These are phyloP conservation scores for Candida tetrigidarum DNA, from an alignment of 1,139 yeast genomes.

Conservation along the genomic window DNA sequence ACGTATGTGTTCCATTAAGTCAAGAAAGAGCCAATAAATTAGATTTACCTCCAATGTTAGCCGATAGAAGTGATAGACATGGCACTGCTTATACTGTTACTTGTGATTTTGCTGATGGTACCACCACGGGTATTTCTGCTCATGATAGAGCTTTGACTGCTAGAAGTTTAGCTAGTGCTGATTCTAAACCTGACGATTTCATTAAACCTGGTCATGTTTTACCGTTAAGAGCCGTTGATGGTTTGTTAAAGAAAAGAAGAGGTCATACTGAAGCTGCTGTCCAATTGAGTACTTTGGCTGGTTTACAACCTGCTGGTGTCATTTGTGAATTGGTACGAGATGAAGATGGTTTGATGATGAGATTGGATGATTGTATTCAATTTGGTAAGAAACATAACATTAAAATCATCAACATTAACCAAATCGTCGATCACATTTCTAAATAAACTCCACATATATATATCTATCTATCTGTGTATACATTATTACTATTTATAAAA, in stretches of 20 bases:
- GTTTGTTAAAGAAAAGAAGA: slow-evolving; percentile 77
- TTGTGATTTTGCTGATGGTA: slow-evolving; percentile 80
- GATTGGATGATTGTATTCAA: slow-evolving; percentile 80
- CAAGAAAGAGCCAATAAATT: slow-evolving; percentile 77
- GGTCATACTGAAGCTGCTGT: slow-evolving; percentile 99
- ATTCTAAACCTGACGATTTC: slow-evolving; percentile 63
- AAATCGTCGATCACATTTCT: slow-evolving; percentile 59
- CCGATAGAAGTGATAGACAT: slow-evolving; percentile 75
- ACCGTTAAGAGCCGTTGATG: slow-evolving; percentile 90
- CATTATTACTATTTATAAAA: not conserved
- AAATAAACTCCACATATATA: slow-evolving; percentile 8
- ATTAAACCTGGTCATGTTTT: slow-evolving; percentile 92
- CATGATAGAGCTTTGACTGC: slow-evolving; percentile 91
- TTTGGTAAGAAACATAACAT: slow-evolving; percentile 68
- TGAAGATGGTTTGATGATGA: slow-evolving; percentile 95
- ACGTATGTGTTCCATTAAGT: slow-evolving; percentile 89
- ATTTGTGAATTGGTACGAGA: slow-evolving; percentile 95
- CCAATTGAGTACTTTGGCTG: slow-evolving; percentile 78
- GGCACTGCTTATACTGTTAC: slow-evolving; percentile 98
- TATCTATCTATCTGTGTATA: not conserved
- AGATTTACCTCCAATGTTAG: slow-evolving; percentile 79
- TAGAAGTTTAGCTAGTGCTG: slow-evolving; percentile 65
- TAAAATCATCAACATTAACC: slow-evolving; percentile 82
- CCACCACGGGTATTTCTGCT: slow-evolving; percentile 98
- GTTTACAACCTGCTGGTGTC: slow-evolving; percentile 84